phyloP scores from a whole-genome alignment of 352 stramenopile genomes.

The Hyaloperonospora brassicae region DNA sequence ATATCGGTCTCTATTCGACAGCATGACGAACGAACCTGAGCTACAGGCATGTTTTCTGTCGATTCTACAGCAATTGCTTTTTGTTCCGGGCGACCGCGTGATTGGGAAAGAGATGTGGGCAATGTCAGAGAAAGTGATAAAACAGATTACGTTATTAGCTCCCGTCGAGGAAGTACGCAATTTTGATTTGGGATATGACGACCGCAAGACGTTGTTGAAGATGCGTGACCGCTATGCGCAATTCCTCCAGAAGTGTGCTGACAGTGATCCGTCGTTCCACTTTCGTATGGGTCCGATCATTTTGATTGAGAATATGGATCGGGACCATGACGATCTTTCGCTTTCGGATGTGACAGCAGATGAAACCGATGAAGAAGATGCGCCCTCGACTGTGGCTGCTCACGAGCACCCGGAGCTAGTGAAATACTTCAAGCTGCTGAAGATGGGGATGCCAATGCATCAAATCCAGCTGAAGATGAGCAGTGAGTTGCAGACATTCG shows the following conservation, averaged over 20 bases:
- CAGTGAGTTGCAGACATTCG: constrained; percentile 45
- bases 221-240: constrained; percentile 70
- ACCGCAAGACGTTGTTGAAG: constrained; percentile 67
- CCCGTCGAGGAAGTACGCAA: constrained; percentile 75
- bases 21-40: constrained; percentile 50
- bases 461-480: constrained; percentile 69
- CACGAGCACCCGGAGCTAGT: constrained; percentile 57
- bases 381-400: constrained; percentile 26
- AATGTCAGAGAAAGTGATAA: constrained; percentile 68
- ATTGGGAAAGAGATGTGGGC: constrained; percentile 85
- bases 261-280: constrained; percentile 58
- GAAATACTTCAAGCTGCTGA: constrained; percentile 79
- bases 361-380: constrained; percentile 59
- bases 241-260: constrained; percentile 61
- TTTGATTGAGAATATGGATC: constrained; percentile 62
- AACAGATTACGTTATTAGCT: constrained; percentile 65
- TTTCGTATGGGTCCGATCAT: constrained; percentile 70
- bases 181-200: constrained; percentile 74
- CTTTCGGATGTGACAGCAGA: constrained; percentile 51
- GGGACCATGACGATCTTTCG: constrained; percentile 45
- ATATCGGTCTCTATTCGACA: constrained; percentile 49
- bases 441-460: constrained; percentile 66
- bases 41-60: constrained; percentile 67
- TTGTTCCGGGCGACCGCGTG: constrained; percentile 70
- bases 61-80: constrained; percentile 79